Evolutionary conservation across 768 basidiomycete species (phyloP), one percentile per base, ranked within the genome.

Genomic region (Pleurotus giganteus): DNA sequence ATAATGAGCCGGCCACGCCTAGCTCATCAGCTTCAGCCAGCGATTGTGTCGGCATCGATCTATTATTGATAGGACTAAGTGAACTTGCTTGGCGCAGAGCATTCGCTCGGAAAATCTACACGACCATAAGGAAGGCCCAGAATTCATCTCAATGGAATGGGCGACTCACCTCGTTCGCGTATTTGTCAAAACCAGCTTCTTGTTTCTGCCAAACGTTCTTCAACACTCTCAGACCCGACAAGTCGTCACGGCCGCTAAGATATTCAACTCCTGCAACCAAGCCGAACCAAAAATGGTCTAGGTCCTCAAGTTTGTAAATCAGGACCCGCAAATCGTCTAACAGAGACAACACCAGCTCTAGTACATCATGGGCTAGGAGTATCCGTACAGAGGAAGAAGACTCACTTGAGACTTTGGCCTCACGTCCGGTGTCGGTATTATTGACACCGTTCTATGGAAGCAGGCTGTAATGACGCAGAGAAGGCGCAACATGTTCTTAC

Each of bases 221-320:
- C 23, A 29, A 15, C n/a, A 2, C 24, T 15, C 8, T 15, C 12
- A 28, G 8, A 23, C 29, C 46, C 4, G 12, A 8, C 15, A 47
- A n/a, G 15, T 8, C 4, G 19, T 27, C 27, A 17, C 29, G 13
- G 24, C 11, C 12, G 3, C 0, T 3, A 23, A 32, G 13, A 19
- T 28, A 47, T 19, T 47, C 46, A 5, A 47, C 46, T 28, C 46
- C 46, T n/a, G 46, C 46, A 6, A 29, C 17, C 46, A 47, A 32
- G 2, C 46, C 46, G 23, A 47, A 47, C 46, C 46, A 47, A 13
- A 47, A 47, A 32, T 47, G 24, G 27, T 47, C 46, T 11, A 47
- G 46, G 4, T 47, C 46, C 3, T 29, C n/a, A n/a, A 47, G 15
- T 17, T 21, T 47, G 28, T 29, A 15, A 17, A 47, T 32, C 2